Conservation (phyloP, 208 protist genomes). For the Acanthamoeba culbertsoni region DNA sequence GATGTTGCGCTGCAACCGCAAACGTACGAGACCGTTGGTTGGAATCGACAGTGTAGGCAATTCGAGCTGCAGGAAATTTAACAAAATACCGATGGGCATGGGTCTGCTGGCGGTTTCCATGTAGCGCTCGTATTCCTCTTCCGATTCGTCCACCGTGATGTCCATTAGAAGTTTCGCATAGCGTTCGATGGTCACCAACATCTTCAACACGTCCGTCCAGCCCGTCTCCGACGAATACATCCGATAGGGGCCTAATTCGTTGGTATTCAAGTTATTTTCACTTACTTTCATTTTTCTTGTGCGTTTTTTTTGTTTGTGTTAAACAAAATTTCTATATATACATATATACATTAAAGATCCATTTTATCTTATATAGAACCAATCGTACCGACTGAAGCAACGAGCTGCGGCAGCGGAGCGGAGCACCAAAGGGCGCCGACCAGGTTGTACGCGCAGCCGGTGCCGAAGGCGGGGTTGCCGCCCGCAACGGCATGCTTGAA, state of each 20-base stretch:
- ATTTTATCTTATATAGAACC: neutral
- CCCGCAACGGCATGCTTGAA: slow-evolving; percentile 38
- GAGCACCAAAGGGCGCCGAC: neutral
- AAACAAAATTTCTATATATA: too few relatives aligned
- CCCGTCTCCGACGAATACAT: neutral
- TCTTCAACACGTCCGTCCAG: slow-evolving; percentile 1
- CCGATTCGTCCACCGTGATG: neutral
- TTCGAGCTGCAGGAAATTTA: neutral
- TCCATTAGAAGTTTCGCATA: neutral
- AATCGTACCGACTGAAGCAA: neutral
- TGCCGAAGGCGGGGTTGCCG: slow-evolving; percentile 32
- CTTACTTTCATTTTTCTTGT: too few relatives aligned
- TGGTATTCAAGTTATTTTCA: too few relatives aligned
- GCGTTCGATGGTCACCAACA: slow-evolving; percentile 1
- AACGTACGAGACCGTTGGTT: neutral
- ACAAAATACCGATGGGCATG: neutral
- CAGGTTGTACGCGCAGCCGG: slow-evolving; percentile 12
- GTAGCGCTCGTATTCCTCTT: neutral
- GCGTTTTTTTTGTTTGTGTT: too few relatives aligned
- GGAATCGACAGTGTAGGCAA: neutral
- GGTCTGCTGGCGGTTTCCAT: neutral
- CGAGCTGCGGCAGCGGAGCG: neutral
- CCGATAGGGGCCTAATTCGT: neutral
- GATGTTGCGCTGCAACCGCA: neutral
- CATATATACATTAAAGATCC: neutral